Evolutionary conservation across 2,329 filamentous ascomycete species (phyloP).

Genomic region (Corinectria fuckeliana): DNA sequence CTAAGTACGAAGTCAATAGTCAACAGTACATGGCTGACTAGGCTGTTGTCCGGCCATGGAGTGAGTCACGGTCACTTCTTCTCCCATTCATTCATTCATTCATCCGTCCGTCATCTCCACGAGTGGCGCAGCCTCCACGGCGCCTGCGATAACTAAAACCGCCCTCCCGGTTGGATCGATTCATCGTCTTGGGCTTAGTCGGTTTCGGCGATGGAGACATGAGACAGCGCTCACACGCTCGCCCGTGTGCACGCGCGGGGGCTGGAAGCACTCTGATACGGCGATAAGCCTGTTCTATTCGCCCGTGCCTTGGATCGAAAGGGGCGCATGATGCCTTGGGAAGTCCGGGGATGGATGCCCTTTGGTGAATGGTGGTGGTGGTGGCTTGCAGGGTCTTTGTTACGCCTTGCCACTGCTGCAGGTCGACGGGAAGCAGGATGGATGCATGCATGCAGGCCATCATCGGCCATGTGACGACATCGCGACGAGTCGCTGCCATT

Average conservation of each 20-base stretch:
- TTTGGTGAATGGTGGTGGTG: no score
- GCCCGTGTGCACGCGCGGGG: constrained; percentile 6
- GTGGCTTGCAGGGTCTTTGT: background rate
- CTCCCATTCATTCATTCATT: background rate
- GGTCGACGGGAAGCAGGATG: background rate
- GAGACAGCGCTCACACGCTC: background rate
- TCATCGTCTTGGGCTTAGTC: background rate
- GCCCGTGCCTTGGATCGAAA: background rate
- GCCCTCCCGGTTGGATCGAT: background rate
- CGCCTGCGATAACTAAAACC: background rate
- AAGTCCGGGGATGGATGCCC: no score
- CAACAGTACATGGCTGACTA: background rate
- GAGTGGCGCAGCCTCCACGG: background rate
- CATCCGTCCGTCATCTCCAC: background rate
- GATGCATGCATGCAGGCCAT: constrained; percentile 5
- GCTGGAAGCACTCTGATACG: constrained; percentile 5
- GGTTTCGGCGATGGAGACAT: background rate
- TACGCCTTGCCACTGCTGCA: background rate
- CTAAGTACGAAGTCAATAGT: no score
- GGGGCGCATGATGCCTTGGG: background rate
- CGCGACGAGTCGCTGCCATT: background rate
- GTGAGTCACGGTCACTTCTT: background rate
- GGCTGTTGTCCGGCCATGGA: background rate
- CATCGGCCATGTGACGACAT: constrained; percentile 13
- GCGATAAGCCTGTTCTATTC: constrained; percentile 6